Evolutionary conservation across 192 early-diverging fungal species (phyloP).

Genomic region (Phlyctochytrium arcticum): DNA sequence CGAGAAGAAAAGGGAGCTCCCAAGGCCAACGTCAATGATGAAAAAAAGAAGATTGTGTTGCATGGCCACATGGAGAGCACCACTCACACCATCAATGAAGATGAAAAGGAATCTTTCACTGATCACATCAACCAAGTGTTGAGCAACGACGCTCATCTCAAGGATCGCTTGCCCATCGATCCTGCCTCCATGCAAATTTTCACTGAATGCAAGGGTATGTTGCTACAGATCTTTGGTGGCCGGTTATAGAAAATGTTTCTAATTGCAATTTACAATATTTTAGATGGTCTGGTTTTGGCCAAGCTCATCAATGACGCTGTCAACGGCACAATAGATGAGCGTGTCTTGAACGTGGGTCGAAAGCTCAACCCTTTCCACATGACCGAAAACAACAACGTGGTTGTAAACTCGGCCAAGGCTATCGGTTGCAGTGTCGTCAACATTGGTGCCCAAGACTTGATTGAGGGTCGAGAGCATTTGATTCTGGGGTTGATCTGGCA

Average conservation of each 20-base stretch:
- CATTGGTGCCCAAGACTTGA: conserved; percentile 95
- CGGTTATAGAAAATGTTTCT: too few relatives aligned
- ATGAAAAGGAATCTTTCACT: conserved; percentile 95
- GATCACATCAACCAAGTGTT: conserved; percentile 90
- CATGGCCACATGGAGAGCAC: conserved; percentile 78
- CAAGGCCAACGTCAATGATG: conserved; percentile 28
- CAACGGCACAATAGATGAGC: conserved; percentile 97
- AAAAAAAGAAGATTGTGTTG: conserved; percentile 85
- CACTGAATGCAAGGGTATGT: conserved; percentile 84
- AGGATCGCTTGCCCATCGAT: conserved; percentile 86
- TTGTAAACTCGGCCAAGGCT: conserved; percentile 97
- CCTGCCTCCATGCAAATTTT: conserved; percentile 94
- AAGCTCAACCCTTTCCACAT: conserved; percentile 93
- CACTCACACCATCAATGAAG: conserved; percentile 97
- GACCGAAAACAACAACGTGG: conserved; percentile 99
- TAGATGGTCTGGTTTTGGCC: conserved; percentile 80
- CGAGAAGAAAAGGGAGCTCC: conserved; percentile 47
- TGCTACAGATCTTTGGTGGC: background rate
- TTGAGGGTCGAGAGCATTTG: conserved; percentile 94
- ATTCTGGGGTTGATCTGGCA: conserved; percentile 97
- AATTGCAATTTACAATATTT: background rate
- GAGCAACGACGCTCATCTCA: conserved; percentile 75
- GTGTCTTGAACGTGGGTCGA: conserved; percentile 86
- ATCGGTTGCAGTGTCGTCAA: conserved; percentile 98
- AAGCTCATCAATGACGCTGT: conserved; percentile 99